Evolutionary conservation across 768 basidiomycete species (phyloP), one percentile per base, ranked within the genome.

Genomic region (Lentinula lateritia): DNA sequence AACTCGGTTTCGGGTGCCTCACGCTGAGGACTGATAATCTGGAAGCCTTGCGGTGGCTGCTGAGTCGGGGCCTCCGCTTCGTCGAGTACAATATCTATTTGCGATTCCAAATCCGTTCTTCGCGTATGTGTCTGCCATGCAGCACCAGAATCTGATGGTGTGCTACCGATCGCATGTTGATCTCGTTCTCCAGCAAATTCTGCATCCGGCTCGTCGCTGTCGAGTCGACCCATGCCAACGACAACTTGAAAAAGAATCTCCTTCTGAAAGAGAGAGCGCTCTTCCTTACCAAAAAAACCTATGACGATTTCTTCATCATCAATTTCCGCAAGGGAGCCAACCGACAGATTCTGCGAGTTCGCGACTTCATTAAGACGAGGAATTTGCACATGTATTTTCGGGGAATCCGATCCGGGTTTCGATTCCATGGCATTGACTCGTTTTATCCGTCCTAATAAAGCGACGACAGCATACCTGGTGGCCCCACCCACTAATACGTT

Each of bases 211-310:
- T 63, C 73, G 65, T 64, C 64, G 15, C 66, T 70, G 50, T 87
- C 87, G 34, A 98, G 78, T 20, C 86, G 79, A 8, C 92, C 92
- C 80, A 98, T 90, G 35, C 93, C 95, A 57, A 97, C 87, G 60
- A 96, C 87, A 64, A 98, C 87, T 39, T 93, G 92, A 59, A 90
- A 82, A 6, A 96, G 70, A 46, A 98, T 81, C 74, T 96, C 94
- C 36, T 84, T 81, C 68, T 91, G 87, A 64, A 97, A 85, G 70
- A 92, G 73, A 5, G 75, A 75, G 61, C 89, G 78, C 66, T 92
- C 85, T 20, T 73, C 67, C 43, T 57, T 68, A 5, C 81, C 81
- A 70, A 92, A 88, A 1, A 83, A 72, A 7, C 82, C 83, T 67
- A 52, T 63, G 32, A 72, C 69, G 15, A 77, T 69, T 13, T 77